A percentile compares a stretch with the other conserved stretches of the same genome.
phyloP scores from a whole-genome alignment of 2,329 filamentous ascomycete genomes.

The Colletotrichum godetiae region DNA sequence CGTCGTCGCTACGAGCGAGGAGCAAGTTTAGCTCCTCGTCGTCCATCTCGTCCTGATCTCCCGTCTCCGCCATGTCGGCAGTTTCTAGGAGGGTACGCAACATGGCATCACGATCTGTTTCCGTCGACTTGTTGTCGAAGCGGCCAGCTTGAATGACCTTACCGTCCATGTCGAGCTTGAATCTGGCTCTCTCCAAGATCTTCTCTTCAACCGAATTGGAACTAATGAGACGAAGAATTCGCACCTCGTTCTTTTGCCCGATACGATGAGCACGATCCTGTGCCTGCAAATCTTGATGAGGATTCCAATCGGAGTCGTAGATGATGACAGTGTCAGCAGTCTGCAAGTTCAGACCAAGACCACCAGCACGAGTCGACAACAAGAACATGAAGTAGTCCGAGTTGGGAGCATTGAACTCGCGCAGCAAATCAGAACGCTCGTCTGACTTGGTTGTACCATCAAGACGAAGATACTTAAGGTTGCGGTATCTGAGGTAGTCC shows the following conservation, averaged over 20 bases:
- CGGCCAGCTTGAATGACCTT: conserved; percentile 99
- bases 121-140: conserved; percentile 99
- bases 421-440: conserved; percentile 91
- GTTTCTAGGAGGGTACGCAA: conserved; percentile 92
- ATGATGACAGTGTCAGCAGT: conserved; percentile 99
- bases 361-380: conserved; percentile 97
- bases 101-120: conserved; percentile 98
- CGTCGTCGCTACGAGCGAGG: conserved; percentile 87
- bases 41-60: conserved; percentile 96
- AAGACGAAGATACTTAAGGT: conserved; percentile 87
- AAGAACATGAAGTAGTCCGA: conserved; percentile 98
- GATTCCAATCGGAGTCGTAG: conserved; percentile 99
- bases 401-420: conserved; percentile 86
- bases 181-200: conserved; percentile 95
- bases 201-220: conserved; percentile 99
- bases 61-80: conserved; percentile 74
- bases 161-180: conserved; percentile 99
- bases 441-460: conserved; percentile 98
- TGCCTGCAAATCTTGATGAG: conserved; percentile 97
- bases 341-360: conserved; percentile 95
- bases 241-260: conserved; percentile 98
- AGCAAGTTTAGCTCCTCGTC: conserved; percentile 97
- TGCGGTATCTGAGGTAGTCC: conserved; percentile 89
- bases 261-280: conserved; percentile 99
- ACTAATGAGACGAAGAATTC: conserved; percentile 94